Evolutionary conservation across 2,329 filamentous ascomycete species (phyloP).

Genomic region (Trichophyton schoenleinii): DNA sequence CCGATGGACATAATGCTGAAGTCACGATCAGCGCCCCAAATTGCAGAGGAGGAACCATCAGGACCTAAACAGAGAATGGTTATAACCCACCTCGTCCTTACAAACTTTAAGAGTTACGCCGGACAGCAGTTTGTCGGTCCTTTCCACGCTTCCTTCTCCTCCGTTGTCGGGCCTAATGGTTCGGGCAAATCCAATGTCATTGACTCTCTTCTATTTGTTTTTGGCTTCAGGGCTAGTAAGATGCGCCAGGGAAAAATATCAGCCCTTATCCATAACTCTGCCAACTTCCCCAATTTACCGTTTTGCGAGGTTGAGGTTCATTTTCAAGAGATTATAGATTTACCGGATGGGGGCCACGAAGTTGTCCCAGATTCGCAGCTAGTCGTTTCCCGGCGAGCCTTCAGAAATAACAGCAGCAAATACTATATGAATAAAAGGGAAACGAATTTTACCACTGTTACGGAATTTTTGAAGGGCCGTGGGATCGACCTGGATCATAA

Average conservation of each 20-base stretch:
- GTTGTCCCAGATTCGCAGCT: slow-evolving; percentile 73
- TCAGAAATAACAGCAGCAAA: slow-evolving; percentile 96
- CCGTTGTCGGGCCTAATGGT: slow-evolving; percentile 92
- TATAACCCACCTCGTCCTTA: slow-evolving; percentile 81
- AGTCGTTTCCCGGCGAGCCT: slow-evolving; percentile 79
- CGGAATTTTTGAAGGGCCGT: slow-evolving; percentile 68
- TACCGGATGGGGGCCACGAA: slow-evolving; percentile 60
- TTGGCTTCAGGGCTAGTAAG: slow-evolving; percentile 96
- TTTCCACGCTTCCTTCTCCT: slow-evolving; percentile 94
- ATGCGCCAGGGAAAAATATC: slow-evolving; percentile 99
- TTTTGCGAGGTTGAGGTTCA: slow-evolving; percentile 93
- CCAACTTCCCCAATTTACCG: slow-evolving; percentile 69
- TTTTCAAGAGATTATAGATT: slow-evolving; percentile 88
- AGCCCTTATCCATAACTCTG: slow-evolving; percentile 93
- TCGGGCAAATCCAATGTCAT: slow-evolving; percentile 99
- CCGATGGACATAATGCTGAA: slow-evolving; percentile 92
- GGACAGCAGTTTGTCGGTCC: slow-evolving; percentile 90
- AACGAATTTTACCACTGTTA: slow-evolving; percentile 87
- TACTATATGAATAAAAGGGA: slow-evolving; percentile 90
- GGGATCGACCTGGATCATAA: slow-evolving; percentile 97
- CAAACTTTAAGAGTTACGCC: slow-evolving; percentile 98
- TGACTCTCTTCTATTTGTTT: slow-evolving; percentile 95
- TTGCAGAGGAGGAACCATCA: slow-evolving; percentile 57
- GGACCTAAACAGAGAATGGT: slow-evolving; percentile 77
- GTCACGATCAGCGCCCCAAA: slow-evolving; percentile 57